Percentiles rank a stretch among this genome's conserved stretches.
These are phyloP conservation scores for Lasiosphaeris hirsuta DNA, from an alignment of 495 filamentous ascomycete genomes.

Conservation along the genomic window DNA sequence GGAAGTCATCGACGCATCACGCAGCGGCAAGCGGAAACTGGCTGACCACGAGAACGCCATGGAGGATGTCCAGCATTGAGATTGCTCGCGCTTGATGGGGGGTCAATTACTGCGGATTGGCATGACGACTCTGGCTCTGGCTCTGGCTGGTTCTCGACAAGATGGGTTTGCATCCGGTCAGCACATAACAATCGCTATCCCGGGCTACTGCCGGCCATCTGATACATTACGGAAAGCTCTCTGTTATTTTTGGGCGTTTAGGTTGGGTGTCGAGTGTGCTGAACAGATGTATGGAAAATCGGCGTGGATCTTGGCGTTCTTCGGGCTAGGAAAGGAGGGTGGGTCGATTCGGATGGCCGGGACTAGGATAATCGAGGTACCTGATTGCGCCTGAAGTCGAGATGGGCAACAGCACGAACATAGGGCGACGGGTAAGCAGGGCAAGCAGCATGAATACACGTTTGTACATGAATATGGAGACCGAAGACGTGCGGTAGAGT, in stretches of 20 bases:
- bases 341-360: conserved; percentile 12
- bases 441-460: neutral
- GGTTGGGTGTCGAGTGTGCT: neutral
- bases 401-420: neutral
- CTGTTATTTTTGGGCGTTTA: no score
- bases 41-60: conserved; percentile 35
- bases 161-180: no score
- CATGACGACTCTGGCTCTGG: neutral
- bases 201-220: no score
- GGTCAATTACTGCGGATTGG: neutral
- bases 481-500: no score
- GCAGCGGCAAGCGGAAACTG: conserved; percentile 52
- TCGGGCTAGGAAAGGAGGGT: conserved; percentile 1
- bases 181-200: no score
- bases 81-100: neutral
- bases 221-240: no score
- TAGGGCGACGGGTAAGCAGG: no score
- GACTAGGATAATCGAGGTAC: conserved; percentile 3
- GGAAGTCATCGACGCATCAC: conserved; percentile 42
- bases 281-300: neutral
- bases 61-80: conserved; percentile 17
- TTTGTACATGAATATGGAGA: no score
- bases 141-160: no score
- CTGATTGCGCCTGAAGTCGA: conserved; percentile 10
- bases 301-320: conserved; percentile 8